Percentiles rank a stretch among this genome's conserved stretches.
phyloP scores from a whole-genome alignment of 225 moss, liverwort and hornwort species.

The Thuidium tamariscinum region DNA sequence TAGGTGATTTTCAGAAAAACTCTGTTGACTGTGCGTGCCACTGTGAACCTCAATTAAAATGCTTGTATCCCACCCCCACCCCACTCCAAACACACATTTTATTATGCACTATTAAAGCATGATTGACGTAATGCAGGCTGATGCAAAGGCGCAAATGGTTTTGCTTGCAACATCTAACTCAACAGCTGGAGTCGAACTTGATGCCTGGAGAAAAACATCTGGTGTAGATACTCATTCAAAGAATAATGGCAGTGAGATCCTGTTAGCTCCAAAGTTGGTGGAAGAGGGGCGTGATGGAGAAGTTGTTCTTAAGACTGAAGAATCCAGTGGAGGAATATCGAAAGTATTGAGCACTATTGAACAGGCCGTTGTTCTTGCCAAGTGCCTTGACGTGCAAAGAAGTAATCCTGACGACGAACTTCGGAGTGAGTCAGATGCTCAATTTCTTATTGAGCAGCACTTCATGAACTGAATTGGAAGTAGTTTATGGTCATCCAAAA shows the following conservation, averaged over 20 bases:
- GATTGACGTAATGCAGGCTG: conserved; percentile 25
- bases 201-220: conserved; percentile 33
- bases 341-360: conserved; percentile 63
- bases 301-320: conserved; percentile 3
- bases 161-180: conserved; percentile 48
- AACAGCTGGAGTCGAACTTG: conserved; percentile 27
- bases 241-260: conserved; percentile 42
- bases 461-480: not conserved
- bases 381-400: conserved; percentile 77
- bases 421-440: conserved; percentile 48
- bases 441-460: not conserved
- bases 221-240: not conserved
- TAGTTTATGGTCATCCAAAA: not conserved
- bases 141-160: conserved; percentile 97
- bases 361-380: conserved; percentile 82
- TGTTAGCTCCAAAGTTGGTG: conserved; percentile 70
- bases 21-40: not conserved
- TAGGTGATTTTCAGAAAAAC: not conserved
- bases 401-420: conserved; percentile 95
- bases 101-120: not conserved
- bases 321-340: conserved; percentile 7
- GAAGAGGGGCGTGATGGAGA: conserved; percentile 7
- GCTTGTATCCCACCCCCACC: not conserved
- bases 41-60: not conserved
- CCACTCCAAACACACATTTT: not conserved